Evolutionary conservation across 768 basidiomycete species (phyloP).

Genomic region (Hypholoma sublateritium): DNA sequence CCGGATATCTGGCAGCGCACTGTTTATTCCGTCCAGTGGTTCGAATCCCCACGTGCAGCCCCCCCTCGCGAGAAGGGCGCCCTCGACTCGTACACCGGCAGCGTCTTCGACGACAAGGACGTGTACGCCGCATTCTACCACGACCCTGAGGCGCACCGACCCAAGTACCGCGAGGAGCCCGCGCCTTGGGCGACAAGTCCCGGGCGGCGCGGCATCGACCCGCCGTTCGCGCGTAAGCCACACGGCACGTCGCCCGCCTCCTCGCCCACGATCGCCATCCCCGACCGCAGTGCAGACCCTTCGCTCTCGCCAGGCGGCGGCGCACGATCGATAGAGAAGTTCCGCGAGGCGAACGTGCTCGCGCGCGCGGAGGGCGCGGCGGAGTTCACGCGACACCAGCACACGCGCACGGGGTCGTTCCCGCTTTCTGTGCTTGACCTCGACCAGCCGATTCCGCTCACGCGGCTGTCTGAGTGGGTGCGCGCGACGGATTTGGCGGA

Average conservation of each 20-base stretch:
- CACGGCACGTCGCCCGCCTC: neutral
- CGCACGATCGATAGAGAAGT: constrained; percentile 43
- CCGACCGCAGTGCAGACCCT: constrained; percentile 19
- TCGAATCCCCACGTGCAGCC: constrained; percentile 22
- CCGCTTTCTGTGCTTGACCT: constrained; percentile 42
- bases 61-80: constrained; percentile 10
- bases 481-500: neutral
- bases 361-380: constrained; percentile 27
- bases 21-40: constrained; percentile 61
- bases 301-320: constrained; percentile 4
- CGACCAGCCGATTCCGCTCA: constrained; percentile 57
- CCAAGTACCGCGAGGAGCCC: constrained; percentile 17
- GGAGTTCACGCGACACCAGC: constrained; percentile 20
- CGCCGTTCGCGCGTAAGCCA: constrained; percentile 40
- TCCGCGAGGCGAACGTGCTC: constrained; percentile 33
- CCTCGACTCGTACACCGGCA: constrained; percentile 9
- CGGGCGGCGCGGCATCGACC: constrained; percentile 56
- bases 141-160: constrained; percentile 29
- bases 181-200: constrained; percentile 51
- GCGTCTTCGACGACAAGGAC: constrained; percentile 7
- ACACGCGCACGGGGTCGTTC: constrained; percentile 29
- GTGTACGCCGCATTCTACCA: constrained; percentile 19
- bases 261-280: constrained; percentile 20
- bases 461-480: constrained; percentile 52
- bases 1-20: constrained; percentile 53